phyloP scores from a whole-genome alignment of 306 rosid genomes.

The Pyrus communis region DNA sequence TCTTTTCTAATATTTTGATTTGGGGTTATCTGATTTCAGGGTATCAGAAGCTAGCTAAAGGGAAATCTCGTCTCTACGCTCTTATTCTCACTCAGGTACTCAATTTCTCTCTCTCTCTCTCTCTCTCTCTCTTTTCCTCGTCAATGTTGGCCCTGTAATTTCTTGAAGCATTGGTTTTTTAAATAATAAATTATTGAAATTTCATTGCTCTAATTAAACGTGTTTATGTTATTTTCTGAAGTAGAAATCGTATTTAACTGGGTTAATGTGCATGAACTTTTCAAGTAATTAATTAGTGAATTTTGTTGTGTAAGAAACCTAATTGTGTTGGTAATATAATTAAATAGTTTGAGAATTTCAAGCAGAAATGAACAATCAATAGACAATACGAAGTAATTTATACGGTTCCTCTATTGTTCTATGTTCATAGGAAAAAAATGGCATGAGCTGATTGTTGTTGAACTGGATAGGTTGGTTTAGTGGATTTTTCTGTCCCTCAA shows the following conservation, averaged over 20 bases:
- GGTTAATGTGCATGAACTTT: neutral
- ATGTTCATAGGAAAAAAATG: too few relatives aligned
- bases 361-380: neutral
- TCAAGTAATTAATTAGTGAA: neutral
- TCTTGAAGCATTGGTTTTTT: neutral
- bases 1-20: neutral
- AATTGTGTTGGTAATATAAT: neutral
- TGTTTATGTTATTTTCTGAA: neutral
- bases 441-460: too few relatives aligned
- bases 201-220: neutral
- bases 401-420: too few relatives aligned
- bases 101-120: neutral
- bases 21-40: slow-evolving; percentile 30
- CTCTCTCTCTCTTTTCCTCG: too few relatives aligned
- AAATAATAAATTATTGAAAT: neutral
- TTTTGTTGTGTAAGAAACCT: neutral
- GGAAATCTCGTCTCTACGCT: slow-evolving; percentile 42
- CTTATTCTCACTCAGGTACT: slow-evolving; percentile 54
- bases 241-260: neutral
- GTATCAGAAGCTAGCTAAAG: slow-evolving; percentile 78
- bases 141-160: neutral
- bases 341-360: too few relatives aligned
- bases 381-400: neutral
- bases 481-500: too few relatives aligned
- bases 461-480: too few relatives aligned